Evolutionary conservation across 495 filamentous ascomycete species (phyloP), one percentile per base, ranked within the genome.

Genomic region (Glonium stellatum): DNA sequence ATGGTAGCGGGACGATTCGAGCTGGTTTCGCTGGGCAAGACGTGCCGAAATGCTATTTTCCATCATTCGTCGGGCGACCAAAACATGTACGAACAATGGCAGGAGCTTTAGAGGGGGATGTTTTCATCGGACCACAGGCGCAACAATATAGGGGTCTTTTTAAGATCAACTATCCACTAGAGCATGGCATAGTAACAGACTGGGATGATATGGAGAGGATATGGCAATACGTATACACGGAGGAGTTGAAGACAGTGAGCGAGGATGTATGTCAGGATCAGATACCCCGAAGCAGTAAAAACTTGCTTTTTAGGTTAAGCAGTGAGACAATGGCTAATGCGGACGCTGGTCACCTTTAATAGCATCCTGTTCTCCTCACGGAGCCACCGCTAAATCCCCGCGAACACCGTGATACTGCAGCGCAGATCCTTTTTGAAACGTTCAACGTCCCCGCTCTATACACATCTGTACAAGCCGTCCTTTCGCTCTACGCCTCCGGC

Each of bases 181-280:
- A 97, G 73, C 93, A 99, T 73, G 93, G 93, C 68, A 93, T 97
- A 63, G 93, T 99, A 49, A 99, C 93, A 60, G 92, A 99, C 75
- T 99, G 93, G 93, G 93, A 97, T 68, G 93, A 99, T 70, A 99
- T 99, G 93, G 93, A 97, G 77, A 87, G 89, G 73, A 99, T 99
- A 75, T 99, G 93, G 93, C 87, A 90, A 72, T 85, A 86, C 69
- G 86, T 89, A 53, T 90, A 89, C 73, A 82, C 83, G 59, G 87
- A 87, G 69, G 87, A 88, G 64, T 74, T 99, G 64, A 97, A 97
- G 77, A 96, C 92, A 25, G 80, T 96, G 68, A 95, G 91, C 68
- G 93, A 97, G 78, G 95, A 99, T 78, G 88, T 92, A 71, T 71
- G 76, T 70, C 10, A 44, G 12, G 39, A 44, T 13, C 13, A 2